These are phyloP conservation scores for Neurospora hispaniola DNA, from an alignment of 495 filamentous ascomycete species.

Conservation along the genomic window DNA sequence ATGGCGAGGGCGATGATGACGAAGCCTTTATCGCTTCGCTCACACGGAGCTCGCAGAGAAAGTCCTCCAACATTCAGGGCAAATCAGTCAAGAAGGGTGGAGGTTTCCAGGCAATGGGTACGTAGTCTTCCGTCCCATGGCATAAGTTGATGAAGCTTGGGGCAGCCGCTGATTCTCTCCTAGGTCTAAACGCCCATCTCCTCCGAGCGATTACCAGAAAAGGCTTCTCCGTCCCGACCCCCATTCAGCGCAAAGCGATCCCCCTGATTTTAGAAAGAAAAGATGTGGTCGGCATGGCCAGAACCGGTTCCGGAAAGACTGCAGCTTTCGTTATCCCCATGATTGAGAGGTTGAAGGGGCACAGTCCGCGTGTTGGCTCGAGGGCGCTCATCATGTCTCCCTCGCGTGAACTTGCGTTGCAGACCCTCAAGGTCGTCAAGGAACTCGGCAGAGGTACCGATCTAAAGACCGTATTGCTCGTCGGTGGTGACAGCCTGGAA, in stretches of 20 bases:
- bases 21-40: slow-evolving; percentile 79
- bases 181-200: slow-evolving; percentile 64
- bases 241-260: slow-evolving; percentile 94
- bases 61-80: slow-evolving; percentile 68
- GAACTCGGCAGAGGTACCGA: slow-evolving; percentile 86
- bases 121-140: not conserved
- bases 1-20: slow-evolving; percentile 43
- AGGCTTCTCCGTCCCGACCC: slow-evolving; percentile 90
- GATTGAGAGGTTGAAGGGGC: slow-evolving; percentile 87
- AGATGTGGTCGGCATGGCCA: slow-evolving; percentile 95
- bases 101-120: slow-evolving; percentile 93
- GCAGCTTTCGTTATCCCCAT: slow-evolving; percentile 97
- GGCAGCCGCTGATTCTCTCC: slow-evolving; percentile 7
- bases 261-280: slow-evolving; percentile 77
- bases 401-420: slow-evolving; percentile 82
- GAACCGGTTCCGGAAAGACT: slow-evolving; percentile 94
- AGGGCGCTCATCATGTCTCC: slow-evolving; percentile 82
- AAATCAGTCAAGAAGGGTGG: slow-evolving; percentile 85
- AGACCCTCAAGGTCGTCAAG: slow-evolving; percentile 93
- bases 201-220: slow-evolving; percentile 85
- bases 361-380: slow-evolving; percentile 74
- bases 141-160: not conserved
- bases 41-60: slow-evolving; percentile 79
- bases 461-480: slow-evolving; percentile 74
- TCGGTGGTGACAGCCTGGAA: slow-evolving; percentile 91